A percentile compares a stretch with the other conserved stretches of the same genome.
phyloP scores from a whole-genome alignment of 345 rosid genomes.

The Bruguiera gymnorhiza region DNA sequence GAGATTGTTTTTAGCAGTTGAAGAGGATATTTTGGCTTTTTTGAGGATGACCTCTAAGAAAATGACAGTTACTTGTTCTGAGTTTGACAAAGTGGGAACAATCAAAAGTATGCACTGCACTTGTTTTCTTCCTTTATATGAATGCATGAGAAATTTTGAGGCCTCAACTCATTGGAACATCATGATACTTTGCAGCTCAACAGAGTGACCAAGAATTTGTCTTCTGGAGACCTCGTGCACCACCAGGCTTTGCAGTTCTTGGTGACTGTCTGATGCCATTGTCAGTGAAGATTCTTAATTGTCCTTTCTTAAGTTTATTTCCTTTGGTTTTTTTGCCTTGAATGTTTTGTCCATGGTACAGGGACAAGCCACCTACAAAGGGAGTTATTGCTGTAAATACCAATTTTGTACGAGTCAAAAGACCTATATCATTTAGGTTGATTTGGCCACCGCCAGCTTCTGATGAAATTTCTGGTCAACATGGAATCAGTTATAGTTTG shows the following conservation, averaged over 20 bases:
- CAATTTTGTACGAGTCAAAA: conserved; percentile 70
- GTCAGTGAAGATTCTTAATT: conserved; percentile 44
- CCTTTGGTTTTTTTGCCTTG: neutral
- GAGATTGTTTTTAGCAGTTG: conserved; percentile 85
- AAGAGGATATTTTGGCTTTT: conserved; percentile 88
- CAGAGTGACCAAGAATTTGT: conserved; percentile 57
- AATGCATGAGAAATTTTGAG: conserved; percentile 5
- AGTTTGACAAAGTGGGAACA: conserved; percentile 90
- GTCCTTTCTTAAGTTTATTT: conserved; percentile 14
- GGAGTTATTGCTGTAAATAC: conserved; percentile 87
- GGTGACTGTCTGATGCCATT: conserved; percentile 90
- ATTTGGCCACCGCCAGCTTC: conserved; percentile 61
- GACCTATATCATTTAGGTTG: conserved; percentile 71
- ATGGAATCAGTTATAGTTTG: conserved; percentile 16
- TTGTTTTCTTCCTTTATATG: conserved; percentile 10
- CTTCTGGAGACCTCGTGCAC: conserved; percentile 93
- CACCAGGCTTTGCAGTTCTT: conserved; percentile 93
- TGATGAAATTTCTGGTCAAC: conserved; percentile 37
- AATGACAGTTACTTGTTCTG: conserved; percentile 72
- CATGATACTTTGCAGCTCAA: conserved; percentile 49
- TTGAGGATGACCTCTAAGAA: conserved; percentile 83
- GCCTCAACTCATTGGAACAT: conserved; percentile 23
- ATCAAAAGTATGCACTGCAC: conserved; percentile 54
- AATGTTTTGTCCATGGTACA: conserved; percentile 29
- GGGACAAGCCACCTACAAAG: conserved; percentile 97